phyloP scores from a whole-genome alignment of 805 yeast genomes.

The Wickerhamomyces kurtzmanii region DNA sequence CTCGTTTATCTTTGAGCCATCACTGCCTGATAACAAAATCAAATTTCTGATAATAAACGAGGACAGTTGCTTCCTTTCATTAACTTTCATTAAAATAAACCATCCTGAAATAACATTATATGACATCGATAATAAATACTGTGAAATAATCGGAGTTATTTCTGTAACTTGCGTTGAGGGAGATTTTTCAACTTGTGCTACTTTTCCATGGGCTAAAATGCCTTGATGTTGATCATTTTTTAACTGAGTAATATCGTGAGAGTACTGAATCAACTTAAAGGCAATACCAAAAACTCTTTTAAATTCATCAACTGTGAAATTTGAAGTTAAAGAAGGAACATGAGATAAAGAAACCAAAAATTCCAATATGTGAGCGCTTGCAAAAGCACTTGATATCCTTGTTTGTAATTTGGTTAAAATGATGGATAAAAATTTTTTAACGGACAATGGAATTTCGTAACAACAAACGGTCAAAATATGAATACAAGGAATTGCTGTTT shows the following conservation, averaged over 20 bases:
- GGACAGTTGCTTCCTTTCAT: slow-evolving; percentile 49
- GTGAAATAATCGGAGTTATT: slow-evolving; percentile 41
- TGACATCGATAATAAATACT: slow-evolving; percentile 53
- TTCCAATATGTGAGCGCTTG: slow-evolving; percentile 68
- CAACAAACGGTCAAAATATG: slow-evolving; percentile 71
- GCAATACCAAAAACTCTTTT: slow-evolving; percentile 78
- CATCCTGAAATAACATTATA: slow-evolving; percentile 61
- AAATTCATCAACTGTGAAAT: slow-evolving; percentile 68
- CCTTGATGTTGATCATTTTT: slow-evolving; percentile 20
- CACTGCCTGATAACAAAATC: slow-evolving; percentile 27
- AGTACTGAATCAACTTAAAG: slow-evolving; percentile 67
- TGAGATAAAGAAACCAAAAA: slow-evolving; percentile 58
- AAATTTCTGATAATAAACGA: slow-evolving; percentile 55
- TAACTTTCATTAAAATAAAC: slow-evolving; percentile 54
- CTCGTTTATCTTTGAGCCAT: slow-evolving; percentile 22
- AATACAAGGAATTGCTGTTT: slow-evolving; percentile 68
- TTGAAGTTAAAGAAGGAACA: slow-evolving; percentile 56
- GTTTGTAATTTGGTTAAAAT: slow-evolving; percentile 69
- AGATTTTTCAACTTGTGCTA: slow-evolving; percentile 38
- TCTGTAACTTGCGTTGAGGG: slow-evolving; percentile 42
- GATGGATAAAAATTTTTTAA: slow-evolving; percentile 59
- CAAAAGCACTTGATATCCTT: slow-evolving; percentile 57
- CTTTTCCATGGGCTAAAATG: slow-evolving; percentile 23
- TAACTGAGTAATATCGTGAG: slow-evolving; percentile 34
- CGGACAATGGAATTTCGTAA: slow-evolving; percentile 67